Evolutionary conservation across 495 filamentous ascomycete species (phyloP).

Genomic region (Cercophora scortea): DNA sequence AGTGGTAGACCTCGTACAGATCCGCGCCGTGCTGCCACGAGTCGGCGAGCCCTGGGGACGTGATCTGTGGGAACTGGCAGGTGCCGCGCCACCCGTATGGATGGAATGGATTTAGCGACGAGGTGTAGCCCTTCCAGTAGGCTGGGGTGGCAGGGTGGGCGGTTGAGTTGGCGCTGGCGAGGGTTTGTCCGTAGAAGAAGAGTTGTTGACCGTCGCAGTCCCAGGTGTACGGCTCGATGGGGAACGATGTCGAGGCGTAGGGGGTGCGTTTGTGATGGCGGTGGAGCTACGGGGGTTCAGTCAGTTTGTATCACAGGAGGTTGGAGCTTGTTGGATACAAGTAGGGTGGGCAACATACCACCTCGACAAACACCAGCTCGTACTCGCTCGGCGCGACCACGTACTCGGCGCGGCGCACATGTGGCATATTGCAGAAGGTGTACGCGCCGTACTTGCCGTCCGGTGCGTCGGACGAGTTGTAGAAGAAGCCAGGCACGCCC

Average conservation of each 20-base stretch:
- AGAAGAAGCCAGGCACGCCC: slow-evolving; percentile 58
- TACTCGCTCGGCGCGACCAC: slow-evolving; percentile 37
- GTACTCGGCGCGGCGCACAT: slow-evolving; percentile 54
- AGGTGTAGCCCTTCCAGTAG: slow-evolving; percentile 52
- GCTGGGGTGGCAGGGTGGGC: slow-evolving; percentile 29
- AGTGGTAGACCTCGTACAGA: slow-evolving; percentile 55
- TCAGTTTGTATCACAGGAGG: too few relatives aligned
- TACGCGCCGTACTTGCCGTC: slow-evolving; percentile 46
- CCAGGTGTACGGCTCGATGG: slow-evolving; percentile 57
- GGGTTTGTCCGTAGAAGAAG: slow-evolving; percentile 52
- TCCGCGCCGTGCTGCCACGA: slow-evolving; percentile 60
- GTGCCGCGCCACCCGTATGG: slow-evolving; percentile 52
- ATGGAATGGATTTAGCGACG: slow-evolving; percentile 48
- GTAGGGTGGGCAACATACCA: slow-evolving; percentile 22
- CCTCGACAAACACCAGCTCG: slow-evolving; percentile 57
- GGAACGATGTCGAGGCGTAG: slow-evolving; percentile 61
- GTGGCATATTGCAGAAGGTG: slow-evolving; percentile 75
- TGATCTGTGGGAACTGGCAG: slow-evolving; percentile 69
- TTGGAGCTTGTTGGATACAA: not conserved
- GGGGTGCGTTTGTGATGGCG: slow-evolving; percentile 69
- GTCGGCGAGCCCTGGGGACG: slow-evolving; percentile 53
- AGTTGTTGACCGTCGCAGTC: slow-evolving; percentile 52
- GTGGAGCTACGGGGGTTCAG: slow-evolving; percentile 45
- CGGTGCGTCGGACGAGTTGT: slow-evolving; percentile 47
- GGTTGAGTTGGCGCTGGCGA: slow-evolving; percentile 22